Evolutionary conservation across 208 protist genomes (phyloP).

Genomic region (Leishmania martiniquensis): DNA sequence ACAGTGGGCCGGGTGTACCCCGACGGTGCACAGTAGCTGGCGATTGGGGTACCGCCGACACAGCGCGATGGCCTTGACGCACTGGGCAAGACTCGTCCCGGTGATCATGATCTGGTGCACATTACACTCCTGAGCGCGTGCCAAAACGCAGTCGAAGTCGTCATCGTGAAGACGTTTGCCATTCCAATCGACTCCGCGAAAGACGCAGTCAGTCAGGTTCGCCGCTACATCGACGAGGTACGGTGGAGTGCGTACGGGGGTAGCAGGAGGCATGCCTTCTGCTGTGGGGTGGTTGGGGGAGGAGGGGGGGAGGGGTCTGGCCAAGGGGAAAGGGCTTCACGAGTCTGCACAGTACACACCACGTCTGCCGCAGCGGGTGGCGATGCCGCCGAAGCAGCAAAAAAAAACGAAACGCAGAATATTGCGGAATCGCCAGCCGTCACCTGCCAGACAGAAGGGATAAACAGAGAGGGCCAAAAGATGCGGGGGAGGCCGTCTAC

Average conservation of each 20-base stretch:
- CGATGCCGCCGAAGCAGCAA: no score
- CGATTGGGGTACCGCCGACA: conserved; percentile 65
- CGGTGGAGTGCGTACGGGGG: conserved; percentile 21
- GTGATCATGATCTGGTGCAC: conserved; percentile 88
- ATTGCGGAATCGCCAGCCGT: neutral
- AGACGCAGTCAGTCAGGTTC: conserved; percentile 91
- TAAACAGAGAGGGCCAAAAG: neutral
- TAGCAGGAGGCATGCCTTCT: conserved; percentile 9
- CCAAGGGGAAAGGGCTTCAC: neutral
- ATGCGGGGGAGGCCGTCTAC: neutral
- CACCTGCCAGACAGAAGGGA: neutral
- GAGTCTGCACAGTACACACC: neutral
- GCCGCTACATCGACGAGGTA: conserved; percentile 88
- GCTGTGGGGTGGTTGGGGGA: no score
- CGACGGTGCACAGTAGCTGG: conserved; percentile 74
- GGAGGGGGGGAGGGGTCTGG: no score
- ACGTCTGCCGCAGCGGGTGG: neutral
- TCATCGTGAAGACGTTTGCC: conserved; percentile 76
- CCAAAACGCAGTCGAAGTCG: conserved; percentile 82
- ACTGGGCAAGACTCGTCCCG: conserved; percentile 77
- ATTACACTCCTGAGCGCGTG: conserved; percentile 48
- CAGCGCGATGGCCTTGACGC: conserved; percentile 79
- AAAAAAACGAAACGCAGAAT: neutral
- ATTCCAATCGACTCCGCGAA: conserved; percentile 86
- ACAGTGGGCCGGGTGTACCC: conserved; percentile 86